Conservation (phyloP, 1,284 basidiomycete species). For the Porogramme epimiltina region DNA sequence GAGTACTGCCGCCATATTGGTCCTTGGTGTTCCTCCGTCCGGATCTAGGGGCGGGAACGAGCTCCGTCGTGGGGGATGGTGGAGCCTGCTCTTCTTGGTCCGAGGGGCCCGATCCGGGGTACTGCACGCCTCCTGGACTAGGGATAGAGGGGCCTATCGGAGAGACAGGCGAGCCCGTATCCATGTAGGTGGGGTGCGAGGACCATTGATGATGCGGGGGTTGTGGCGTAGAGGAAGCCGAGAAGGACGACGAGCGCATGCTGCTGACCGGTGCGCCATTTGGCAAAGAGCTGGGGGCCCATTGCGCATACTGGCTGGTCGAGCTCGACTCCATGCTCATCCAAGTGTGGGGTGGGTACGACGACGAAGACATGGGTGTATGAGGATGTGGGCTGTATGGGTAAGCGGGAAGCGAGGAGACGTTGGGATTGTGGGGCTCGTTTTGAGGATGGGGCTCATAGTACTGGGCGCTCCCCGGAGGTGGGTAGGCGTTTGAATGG, state of each 20-base stretch:
- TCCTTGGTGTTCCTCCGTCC: slow-evolving; percentile 48
- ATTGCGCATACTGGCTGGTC: slow-evolving; percentile 39
- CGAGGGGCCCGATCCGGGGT: slow-evolving; percentile 16
- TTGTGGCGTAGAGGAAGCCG: slow-evolving; percentile 33
- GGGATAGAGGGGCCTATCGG: slow-evolving; percentile 23
- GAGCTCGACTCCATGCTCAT: slow-evolving; percentile 39
- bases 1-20: slow-evolving; percentile 31
- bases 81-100: slow-evolving; percentile 23
- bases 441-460: slow-evolving; percentile 48
- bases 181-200: slow-evolving; percentile 29
- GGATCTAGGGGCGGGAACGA: slow-evolving; percentile 66
- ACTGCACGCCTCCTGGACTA: slow-evolving; percentile 22
- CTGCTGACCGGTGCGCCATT: slow-evolving; percentile 41
- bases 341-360: slow-evolving; percentile 55
- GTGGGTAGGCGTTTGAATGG: slow-evolving; percentile 31
- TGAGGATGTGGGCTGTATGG: slow-evolving; percentile 42
- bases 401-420: slow-evolving; percentile 32
- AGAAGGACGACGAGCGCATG: slow-evolving; percentile 50
- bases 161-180: slow-evolving; percentile 20
- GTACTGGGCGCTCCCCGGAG: slow-evolving; percentile 41
- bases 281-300: slow-evolving; percentile 38
- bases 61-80: slow-evolving; percentile 39
- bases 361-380: slow-evolving; percentile 34
- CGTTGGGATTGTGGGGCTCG: slow-evolving; percentile 42
- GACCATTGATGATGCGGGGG: slow-evolving; percentile 32